Evolutionary conservation across 805 yeast species (phyloP), one percentile per base, ranked within the genome.

Genomic region (Metschnikowia anglica): DNA sequence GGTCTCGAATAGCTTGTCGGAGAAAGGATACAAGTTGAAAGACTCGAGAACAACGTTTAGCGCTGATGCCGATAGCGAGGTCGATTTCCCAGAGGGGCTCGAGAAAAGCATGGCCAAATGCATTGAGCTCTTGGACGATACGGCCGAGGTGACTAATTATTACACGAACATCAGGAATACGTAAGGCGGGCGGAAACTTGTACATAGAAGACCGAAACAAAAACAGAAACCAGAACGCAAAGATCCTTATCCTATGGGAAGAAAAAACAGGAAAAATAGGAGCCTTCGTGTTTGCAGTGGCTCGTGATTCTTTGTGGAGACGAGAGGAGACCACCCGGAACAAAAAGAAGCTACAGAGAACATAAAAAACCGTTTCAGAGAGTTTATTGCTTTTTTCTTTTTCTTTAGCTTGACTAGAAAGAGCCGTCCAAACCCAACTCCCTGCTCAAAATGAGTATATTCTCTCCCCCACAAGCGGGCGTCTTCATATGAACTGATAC

Each of bases 131-230:
- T 68, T 91, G 34, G 95, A 88, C 41, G 88, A 82, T 25, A 67
- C 88, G n/a, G 88, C 84, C 37, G 98, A 93, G 54, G 86, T 91
- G 16, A 80, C 88, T 5, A 88, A 80, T 48, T 80, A 86, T 46
- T 87, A 86, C 65, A 76, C 87, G 23, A 91, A 88, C 59, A 68
- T 79, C 52, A 73, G 68, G 23, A 36, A 36, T 15, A 34, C 10
- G 16, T 20, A 7, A 20, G 6, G 10, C 33, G 33, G n/a, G n/a
- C n/a, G n/a, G n/a, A n/a, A n/a, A 20, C 9, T 7, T 32, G 35
- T 32, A 32, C 5, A 32, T 32, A 32, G 35, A 32, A 16, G 7
- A 10, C 19, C 33, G 5, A 23, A 8, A 11, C 7, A 23, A 8
- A 23, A 23, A 11, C 26, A 23, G 7, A 23, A n/a, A n/a, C n/a